Evolutionary conservation across 192 early-diverging fungal species (phyloP).

Genomic region (Coemansia erecta): DNA sequence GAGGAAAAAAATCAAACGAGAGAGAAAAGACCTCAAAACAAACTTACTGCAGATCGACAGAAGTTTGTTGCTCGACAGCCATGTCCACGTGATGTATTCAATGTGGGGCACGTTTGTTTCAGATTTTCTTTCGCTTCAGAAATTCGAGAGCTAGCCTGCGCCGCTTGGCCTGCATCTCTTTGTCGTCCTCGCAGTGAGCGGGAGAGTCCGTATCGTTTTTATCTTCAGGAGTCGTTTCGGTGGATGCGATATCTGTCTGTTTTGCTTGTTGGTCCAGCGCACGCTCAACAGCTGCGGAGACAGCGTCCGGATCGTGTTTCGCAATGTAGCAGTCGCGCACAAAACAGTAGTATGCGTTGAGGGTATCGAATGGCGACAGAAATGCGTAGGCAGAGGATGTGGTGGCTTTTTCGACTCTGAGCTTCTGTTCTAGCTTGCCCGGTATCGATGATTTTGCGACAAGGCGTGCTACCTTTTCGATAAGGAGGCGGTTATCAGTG

Average conservation of each 20-base stretch:
- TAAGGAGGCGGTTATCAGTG: constrained; percentile 7
- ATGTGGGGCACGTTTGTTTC: background rate
- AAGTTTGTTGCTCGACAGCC: background rate
- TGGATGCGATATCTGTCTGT: too few species aligned
- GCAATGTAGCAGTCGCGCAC: constrained; percentile 27
- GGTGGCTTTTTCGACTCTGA: constrained; percentile 30
- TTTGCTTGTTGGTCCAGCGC: background rate
- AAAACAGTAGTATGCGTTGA: constrained; percentile 27
- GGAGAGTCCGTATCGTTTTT: too few species aligned
- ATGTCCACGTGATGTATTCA: too few species aligned
- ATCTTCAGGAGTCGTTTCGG: too few species aligned
- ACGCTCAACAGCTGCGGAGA: constrained; percentile 8
- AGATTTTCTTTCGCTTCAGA: background rate
- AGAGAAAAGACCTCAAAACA: constrained; percentile 5
- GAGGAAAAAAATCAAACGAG: background rate
- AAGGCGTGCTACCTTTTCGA: constrained; percentile 26
- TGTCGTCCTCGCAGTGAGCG: background rate
- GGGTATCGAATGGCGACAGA: constrained; percentile 19
- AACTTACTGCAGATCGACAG: background rate
- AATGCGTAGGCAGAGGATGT: constrained; percentile 16
- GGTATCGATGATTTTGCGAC: constrained; percentile 23
- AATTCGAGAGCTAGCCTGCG: background rate
- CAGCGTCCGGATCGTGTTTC: background rate
- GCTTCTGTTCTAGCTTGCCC: constrained; percentile 15
- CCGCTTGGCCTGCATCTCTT: constrained; percentile 7